These are phyloP conservation scores for Helicostylum pulchrum DNA, from an alignment of 192 early-diverging fungal species.

Conservation along the genomic window DNA sequence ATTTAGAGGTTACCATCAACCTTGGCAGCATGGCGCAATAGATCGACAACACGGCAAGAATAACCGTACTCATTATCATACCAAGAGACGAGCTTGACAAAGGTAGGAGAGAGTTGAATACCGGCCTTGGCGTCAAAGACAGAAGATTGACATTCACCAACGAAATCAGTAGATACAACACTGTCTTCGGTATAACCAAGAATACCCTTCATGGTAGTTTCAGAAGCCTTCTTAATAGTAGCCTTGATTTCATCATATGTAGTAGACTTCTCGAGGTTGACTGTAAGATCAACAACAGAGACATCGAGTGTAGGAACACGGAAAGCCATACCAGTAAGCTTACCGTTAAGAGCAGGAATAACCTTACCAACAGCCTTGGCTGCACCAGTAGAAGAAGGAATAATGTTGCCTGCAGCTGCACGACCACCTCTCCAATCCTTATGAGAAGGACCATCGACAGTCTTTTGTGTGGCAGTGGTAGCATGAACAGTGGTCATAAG, in stretches of 20 bases:
- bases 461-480: slow-evolving; percentile 99
- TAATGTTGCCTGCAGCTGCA: slow-evolving; percentile 92
- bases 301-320: slow-evolving; percentile 94
- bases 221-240: slow-evolving; percentile 82
- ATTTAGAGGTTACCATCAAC: slow-evolving; percentile 28
- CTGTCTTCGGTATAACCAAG: slow-evolving; percentile 93
- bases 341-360: slow-evolving; percentile 78
- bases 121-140: slow-evolving; percentile 97
- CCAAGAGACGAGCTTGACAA: slow-evolving; percentile 96
- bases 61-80: slow-evolving; percentile 95
- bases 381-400: slow-evolving; percentile 96
- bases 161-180: slow-evolving; percentile 95
- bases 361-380: slow-evolving; percentile 99
- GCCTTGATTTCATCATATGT: slow-evolving; percentile 89
- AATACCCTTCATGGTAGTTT: slow-evolving; percentile 79
- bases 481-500: slow-evolving; percentile 99
- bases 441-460: slow-evolving; percentile 94
- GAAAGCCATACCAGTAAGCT: slow-evolving; percentile 98
- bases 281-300: slow-evolving; percentile 97
- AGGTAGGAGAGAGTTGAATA: slow-evolving; percentile 89
- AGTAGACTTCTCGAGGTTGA: slow-evolving; percentile 86
- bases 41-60: slow-evolving; percentile 86
- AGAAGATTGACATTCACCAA: slow-evolving; percentile 78
- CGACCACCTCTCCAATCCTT: slow-evolving; percentile 98
- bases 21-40: slow-evolving; percentile 72